Conservation (phyloP, 495 filamentous ascomycete genomes). For the Xylaria intraflava region DNA sequence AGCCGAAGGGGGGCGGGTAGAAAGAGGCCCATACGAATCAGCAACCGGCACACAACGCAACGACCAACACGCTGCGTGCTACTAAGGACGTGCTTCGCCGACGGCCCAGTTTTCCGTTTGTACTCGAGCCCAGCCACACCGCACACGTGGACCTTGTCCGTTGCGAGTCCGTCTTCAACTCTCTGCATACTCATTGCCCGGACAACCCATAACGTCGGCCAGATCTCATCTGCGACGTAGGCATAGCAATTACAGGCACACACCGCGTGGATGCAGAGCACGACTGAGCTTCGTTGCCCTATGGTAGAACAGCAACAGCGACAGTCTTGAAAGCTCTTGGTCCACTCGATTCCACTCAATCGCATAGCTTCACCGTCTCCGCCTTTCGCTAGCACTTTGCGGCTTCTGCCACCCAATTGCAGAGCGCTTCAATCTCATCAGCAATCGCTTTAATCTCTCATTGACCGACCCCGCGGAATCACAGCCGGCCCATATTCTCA, state of each 20-base stretch:
- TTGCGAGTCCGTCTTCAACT: no score
- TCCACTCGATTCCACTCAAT: background rate
- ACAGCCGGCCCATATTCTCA: slow-evolving; percentile 23
- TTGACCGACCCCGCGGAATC: slow-evolving; percentile 13
- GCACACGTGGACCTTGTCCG: background rate
- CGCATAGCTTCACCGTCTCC: background rate
- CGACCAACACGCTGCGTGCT: background rate
- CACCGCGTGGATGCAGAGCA: no score
- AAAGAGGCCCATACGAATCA: background rate
- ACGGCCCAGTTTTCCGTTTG: background rate
- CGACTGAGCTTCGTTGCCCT: no score
- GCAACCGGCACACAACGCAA: background rate
- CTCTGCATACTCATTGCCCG: no score
- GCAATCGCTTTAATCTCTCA: background rate
- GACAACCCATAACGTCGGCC: no score
- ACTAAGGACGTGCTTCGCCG: background rate
- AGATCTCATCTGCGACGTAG: no score
- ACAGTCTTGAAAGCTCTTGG: background rate
- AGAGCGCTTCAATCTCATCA: background rate
- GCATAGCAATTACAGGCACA: no score
- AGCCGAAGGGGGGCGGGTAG: slow-evolving; percentile 2
- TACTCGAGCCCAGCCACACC: background rate
- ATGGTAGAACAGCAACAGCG: background rate
- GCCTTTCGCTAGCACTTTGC: background rate
- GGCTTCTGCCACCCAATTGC: background rate